Percentiles rank a stretch among this genome's conserved stretches.
phyloP scores from a whole-genome alignment of 1,139 yeast species.

The Eremothecium cymbalariae region DNA sequence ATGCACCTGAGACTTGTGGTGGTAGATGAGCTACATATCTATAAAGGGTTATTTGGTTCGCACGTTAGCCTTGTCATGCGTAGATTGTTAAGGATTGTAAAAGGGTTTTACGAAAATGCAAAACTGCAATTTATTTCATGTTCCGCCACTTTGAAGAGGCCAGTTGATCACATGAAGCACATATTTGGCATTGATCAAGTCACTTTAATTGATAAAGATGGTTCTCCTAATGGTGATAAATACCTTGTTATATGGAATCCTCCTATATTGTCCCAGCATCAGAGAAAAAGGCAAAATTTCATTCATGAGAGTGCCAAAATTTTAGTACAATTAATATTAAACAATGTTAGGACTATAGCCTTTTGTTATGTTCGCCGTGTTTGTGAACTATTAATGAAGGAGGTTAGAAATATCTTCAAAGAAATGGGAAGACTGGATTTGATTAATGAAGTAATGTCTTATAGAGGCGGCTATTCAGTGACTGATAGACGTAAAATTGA shows the following conservation, averaged over 20 bases:
- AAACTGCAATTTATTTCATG: constrained; percentile 67
- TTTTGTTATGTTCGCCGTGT: constrained; percentile 82
- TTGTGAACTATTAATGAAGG: constrained; percentile 83
- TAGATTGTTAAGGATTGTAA: constrained; percentile 57
- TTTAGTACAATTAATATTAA: constrained; percentile 53
- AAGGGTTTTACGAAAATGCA: constrained; percentile 42
- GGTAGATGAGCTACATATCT: constrained; percentile 84
- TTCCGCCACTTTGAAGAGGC: constrained; percentile 82
- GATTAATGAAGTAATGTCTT: constrained; percentile 73
- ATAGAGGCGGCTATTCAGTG: constrained; percentile 90
- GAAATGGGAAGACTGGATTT: constrained; percentile 38
- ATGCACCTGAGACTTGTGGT: constrained; percentile 61
- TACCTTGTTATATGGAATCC: constrained; percentile 80
- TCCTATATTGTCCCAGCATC: constrained; percentile 35
- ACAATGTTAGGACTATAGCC: constrained; percentile 71
- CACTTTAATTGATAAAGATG: constrained; percentile 60
- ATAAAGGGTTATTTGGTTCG: constrained; percentile 85
- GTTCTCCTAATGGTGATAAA: constrained; percentile 79
- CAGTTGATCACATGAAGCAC: constrained; percentile 58
- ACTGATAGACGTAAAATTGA: constrained; percentile 81
- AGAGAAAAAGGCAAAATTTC: constrained; percentile 50
- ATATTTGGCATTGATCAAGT: constrained; percentile 59
- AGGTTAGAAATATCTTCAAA: constrained; percentile 49
- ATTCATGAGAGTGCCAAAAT: constrained; percentile 70
- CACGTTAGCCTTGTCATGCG: constrained; percentile 83